These are phyloP conservation scores for Boletus pseudopeckii DNA, from an alignment of 768 basidiomycete genomes.

Conservation along the genomic window DNA sequence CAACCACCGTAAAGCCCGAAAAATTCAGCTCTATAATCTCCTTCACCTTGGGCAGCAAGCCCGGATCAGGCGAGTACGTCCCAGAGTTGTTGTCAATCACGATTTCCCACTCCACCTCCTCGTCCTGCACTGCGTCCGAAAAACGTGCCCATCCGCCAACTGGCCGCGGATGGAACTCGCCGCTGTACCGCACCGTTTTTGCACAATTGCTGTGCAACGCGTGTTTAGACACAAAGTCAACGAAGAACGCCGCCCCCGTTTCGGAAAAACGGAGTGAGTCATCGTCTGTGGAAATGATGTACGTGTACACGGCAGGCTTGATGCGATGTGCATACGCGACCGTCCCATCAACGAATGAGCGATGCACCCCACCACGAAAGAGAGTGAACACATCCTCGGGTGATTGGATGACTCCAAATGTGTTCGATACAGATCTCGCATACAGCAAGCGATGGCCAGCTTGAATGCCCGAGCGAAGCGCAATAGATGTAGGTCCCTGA, in stretches of 20 bases:
- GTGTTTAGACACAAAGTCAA: conserved; percentile 84
- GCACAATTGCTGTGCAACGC: conserved; percentile 78
- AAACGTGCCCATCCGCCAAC: conserved; percentile 66
- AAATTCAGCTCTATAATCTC: conserved; percentile 73
- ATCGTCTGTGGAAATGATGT: conserved; percentile 73
- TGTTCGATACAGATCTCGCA: conserved; percentile 59
- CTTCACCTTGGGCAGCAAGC: conserved; percentile 57
- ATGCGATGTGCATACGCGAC: conserved; percentile 42
- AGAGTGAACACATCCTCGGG: conserved; percentile 48
- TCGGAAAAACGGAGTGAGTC: conserved; percentile 80
- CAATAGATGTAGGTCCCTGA: conserved; percentile 53
- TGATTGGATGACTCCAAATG: conserved; percentile 55
- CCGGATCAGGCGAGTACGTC: conserved; percentile 74
- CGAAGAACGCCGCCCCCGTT: conserved; percentile 83
- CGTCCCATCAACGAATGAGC: conserved; percentile 10
- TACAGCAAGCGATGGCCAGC: conserved; percentile 74
- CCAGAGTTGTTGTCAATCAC: conserved; percentile 86
- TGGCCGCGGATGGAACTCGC: conserved; percentile 78
- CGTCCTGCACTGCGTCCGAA: conserved; percentile 50
- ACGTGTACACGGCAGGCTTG: conserved; percentile 84
- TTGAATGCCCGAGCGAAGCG: conserved; percentile 66
- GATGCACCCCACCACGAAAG: conserved; percentile 43
- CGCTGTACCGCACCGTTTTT: conserved; percentile 63
- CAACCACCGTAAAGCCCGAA: conserved; percentile 54
- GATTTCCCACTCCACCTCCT: conserved; percentile 68